phyloP scores from a whole-genome alignment of 2,329 filamentous ascomycete species.

The Hymenoscyphus fructigenus region DNA sequence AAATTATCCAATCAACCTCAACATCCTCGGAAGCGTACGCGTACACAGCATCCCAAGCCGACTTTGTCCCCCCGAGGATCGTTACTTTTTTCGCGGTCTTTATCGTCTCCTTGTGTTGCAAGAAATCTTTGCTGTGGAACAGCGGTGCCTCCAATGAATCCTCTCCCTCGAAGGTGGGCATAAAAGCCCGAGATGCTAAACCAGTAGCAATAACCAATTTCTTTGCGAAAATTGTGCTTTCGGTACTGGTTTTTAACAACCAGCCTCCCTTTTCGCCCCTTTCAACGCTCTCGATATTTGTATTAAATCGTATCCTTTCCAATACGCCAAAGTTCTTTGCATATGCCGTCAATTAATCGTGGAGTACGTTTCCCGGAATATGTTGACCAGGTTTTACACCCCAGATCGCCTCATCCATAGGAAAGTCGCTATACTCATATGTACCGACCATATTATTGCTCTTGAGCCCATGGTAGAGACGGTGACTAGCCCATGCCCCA shows the following conservation, averaged over 20 bases:
- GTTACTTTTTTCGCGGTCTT: constrained; percentile 45
- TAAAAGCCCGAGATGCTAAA: constrained; percentile 49
- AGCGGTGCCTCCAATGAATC: constrained; percentile 46
- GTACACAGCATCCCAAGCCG: constrained; percentile 58
- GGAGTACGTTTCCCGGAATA: constrained; percentile 55
- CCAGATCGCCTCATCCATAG: constrained; percentile 59
- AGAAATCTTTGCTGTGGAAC: constrained; percentile 51
- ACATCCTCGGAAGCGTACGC: constrained; percentile 41
- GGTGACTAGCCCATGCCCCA: constrained; percentile 67
- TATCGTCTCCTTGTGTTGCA: constrained; percentile 42
- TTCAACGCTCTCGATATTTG: constrained; percentile 49
- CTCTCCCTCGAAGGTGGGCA: constrained; percentile 48
- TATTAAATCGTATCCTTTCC: constrained; percentile 49
- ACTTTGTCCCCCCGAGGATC: constrained; percentile 63
- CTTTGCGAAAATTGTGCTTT: constrained; percentile 34
- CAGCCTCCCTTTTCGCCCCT: constrained; percentile 44
- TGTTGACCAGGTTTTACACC: constrained; percentile 52
- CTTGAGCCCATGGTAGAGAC: constrained; percentile 67
- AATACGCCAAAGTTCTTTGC: constrained; percentile 53
- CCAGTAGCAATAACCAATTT: constrained; percentile 57
- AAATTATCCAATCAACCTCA: constrained; percentile 60
- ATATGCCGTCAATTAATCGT: constrained; percentile 57
- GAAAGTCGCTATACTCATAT: constrained; percentile 73
- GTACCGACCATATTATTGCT: constrained; percentile 74
- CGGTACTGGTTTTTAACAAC: constrained; percentile 37